Conservation (phyloP, 306 rosid genomes). For the Geum urbanum region DNA sequence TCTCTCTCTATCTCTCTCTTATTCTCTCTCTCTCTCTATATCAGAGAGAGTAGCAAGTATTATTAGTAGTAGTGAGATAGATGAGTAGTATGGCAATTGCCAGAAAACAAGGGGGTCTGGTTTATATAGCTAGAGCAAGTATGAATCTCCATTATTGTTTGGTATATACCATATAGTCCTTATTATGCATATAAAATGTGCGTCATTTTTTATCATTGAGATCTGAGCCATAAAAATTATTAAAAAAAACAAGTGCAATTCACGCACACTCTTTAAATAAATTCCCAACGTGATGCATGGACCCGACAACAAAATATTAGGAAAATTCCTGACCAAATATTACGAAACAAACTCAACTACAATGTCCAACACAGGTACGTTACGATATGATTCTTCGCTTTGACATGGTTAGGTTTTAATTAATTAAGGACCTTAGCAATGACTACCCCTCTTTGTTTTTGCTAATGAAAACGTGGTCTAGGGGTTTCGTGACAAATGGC, state of each 20-base stretch:
- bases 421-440: too few relatives aligned
- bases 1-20: conserved; percentile 12
- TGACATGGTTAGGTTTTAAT: too few relatives aligned
- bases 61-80: neutral
- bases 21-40: neutral
- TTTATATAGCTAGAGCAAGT: neutral
- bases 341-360: neutral
- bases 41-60: neutral
- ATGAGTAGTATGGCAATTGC: neutral
- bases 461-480: neutral
- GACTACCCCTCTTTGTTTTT: neutral
- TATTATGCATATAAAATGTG: neutral
- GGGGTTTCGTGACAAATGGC: too few relatives aligned
- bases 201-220: neutral
- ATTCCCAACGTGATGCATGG: conserved; percentile 4
- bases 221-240: neutral
- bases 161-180: neutral
- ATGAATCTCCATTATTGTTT: conserved; percentile 1
- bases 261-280: neutral
- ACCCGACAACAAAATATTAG: neutral
- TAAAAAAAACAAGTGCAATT: neutral
- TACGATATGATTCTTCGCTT: too few relatives aligned
- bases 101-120: neutral
- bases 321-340: neutral
- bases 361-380: too few relatives aligned